Percentiles rank a stretch among this genome's conserved stretches.
These are phyloP conservation scores for Malus fusca DNA, from an alignment of 306 rosid genomes.

Conservation along the genomic window DNA sequence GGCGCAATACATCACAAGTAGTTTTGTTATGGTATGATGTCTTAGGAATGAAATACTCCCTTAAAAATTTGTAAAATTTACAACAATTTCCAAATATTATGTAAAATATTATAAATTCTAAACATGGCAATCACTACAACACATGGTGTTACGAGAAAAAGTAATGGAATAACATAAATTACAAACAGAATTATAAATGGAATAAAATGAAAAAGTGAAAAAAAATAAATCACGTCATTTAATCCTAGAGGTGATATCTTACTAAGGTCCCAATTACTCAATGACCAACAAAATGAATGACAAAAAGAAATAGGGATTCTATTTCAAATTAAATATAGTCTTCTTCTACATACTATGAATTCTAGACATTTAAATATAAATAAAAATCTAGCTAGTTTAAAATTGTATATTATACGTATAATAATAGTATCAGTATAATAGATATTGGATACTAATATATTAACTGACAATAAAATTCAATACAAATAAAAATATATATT, in stretches of 20 bases:
- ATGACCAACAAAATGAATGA: not conserved
- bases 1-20: not conserved
- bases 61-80: not conserved
- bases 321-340: not conserved
- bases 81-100: not conserved
- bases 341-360: not conserved
- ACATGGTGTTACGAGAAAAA: not conserved
- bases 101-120: not conserved
- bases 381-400: not conserved
- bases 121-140: not conserved
- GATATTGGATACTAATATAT: not conserved
- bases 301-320: not conserved
- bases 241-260: not conserved
- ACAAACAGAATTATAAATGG: too few relatives aligned
- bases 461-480: not conserved
- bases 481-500: not conserved
- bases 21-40: not conserved
- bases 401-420: not conserved
- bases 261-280: not conserved
- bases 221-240: not conserved
- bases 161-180: not conserved
- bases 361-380: not conserved
- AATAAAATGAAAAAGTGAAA: too few relatives aligned
- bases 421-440: not conserved
- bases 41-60: not conserved